Conservation (phyloP, 176 grass and related monocot species). For the Avena atlantica region DNA sequence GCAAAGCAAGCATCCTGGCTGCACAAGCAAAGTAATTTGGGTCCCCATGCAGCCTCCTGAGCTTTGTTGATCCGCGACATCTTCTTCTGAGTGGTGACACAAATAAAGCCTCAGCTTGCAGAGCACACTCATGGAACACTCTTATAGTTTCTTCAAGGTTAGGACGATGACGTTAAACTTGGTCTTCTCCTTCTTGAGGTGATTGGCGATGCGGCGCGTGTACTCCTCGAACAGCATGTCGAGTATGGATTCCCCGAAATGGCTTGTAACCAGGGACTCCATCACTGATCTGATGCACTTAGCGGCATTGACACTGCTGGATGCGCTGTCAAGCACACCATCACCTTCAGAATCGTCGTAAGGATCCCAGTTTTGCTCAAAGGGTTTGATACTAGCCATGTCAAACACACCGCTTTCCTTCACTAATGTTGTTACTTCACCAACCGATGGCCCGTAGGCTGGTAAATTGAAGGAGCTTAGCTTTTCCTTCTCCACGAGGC, state of each 20-base stretch:
- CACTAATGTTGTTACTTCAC: neutral
- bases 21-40: neutral
- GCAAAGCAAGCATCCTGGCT: neutral
- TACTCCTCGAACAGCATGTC: slow-evolving; percentile 56
- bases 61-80: neutral
- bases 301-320: slow-evolving; percentile 15
- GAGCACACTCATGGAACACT: neutral
- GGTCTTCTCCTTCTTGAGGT: slow-evolving; percentile 56
- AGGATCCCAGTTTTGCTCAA: slow-evolving; percentile 43
- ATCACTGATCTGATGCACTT: slow-evolving; percentile 29
- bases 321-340: neutral
- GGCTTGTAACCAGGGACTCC: slow-evolving; percentile 41
- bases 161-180: slow-evolving; percentile 41
- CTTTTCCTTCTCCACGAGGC: neutral
- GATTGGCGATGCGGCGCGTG: slow-evolving; percentile 28
- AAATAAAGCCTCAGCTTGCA: neutral
- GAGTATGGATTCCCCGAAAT: slow-evolving; percentile 47
- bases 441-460: neutral
- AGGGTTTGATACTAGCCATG: neutral
- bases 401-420: neutral
- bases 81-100: neutral
- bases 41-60: neutral
- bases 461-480: slow-evolving; percentile 8
- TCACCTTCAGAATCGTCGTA: slow-evolving; percentile 31
- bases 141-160: slow-evolving; percentile 42